A percentile compares a stretch with the other conserved stretches of the same genome.
Evolutionary conservation across 345 rosid genomes (phyloP).

Genomic region (Citrus trifoliata): DNA sequence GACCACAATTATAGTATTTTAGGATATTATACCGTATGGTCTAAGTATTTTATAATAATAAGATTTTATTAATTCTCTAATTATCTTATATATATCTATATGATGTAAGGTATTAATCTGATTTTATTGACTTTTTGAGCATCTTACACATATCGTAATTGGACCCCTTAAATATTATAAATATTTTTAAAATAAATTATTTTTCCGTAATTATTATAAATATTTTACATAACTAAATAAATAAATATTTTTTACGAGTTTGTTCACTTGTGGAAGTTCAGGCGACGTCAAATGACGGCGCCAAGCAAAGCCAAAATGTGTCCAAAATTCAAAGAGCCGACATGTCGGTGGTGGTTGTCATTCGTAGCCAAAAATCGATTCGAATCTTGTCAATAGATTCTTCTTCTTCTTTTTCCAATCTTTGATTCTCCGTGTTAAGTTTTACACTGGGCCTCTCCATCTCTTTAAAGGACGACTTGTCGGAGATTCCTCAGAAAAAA

Average conservation of each 20-base stretch:
- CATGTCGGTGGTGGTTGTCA: conserved; percentile 22
- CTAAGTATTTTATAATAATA: rapidly evolving
- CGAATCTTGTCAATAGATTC: conserved; percentile 16
- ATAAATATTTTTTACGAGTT: no score
- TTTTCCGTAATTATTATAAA: no score
- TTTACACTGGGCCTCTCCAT: not conserved
- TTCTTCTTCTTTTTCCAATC: not conserved
- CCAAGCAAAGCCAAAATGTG: not conserved
- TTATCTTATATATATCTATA: no score
- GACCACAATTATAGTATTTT: rapidly evolving
- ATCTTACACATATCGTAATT: no score
- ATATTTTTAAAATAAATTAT: no score
- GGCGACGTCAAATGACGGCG: conserved; percentile 33
- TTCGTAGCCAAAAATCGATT: not conserved
- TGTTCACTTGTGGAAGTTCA: not conserved
- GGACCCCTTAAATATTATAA: no score
- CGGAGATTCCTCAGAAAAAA: conserved; percentile 6
- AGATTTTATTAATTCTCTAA: no score
- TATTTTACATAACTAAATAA: no score
- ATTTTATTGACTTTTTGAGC: no score
- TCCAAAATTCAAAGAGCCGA: not conserved
- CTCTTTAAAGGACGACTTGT: conserved; percentile 22
- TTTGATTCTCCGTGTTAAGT: not conserved
- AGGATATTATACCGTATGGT: no score
- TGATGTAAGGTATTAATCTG: rapidly evolving